These are phyloP conservation scores for Malassezia pachydermatis DNA, from an alignment of 1,284 basidiomycete genomes.

Conservation along the genomic window DNA sequence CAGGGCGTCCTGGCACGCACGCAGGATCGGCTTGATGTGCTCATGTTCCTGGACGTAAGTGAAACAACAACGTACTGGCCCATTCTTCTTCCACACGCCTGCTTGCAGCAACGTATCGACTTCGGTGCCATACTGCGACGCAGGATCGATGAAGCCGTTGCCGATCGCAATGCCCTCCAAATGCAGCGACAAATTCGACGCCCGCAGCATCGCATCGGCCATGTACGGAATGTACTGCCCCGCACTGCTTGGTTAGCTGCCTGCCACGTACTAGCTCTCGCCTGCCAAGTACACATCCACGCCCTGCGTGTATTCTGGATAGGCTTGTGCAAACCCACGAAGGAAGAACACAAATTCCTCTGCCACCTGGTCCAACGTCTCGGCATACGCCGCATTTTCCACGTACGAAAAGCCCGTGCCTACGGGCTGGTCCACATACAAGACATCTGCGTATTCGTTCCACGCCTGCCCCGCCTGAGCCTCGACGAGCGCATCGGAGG, in stretches of 20 bases:
- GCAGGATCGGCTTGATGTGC: conserved; percentile 51
- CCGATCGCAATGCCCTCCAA: conserved; percentile 81
- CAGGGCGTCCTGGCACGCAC: conserved; percentile 56
- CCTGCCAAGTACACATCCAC: conserved; percentile 48
- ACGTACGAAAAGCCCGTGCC: conserved; percentile 89
- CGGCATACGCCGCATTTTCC: conserved; percentile 72
- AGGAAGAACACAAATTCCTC: conserved; percentile 74
- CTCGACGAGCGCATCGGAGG: conserved; percentile 65
- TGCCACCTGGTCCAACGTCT: conserved; percentile 59
- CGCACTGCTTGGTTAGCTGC: conserved; percentile 13
- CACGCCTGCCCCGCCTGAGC: conserved; percentile 68
- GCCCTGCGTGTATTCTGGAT: conserved; percentile 65
- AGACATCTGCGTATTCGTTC: conserved; percentile 96
- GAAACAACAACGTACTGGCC: no score
- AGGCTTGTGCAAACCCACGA: conserved; percentile 73
- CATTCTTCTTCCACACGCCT: conserved; percentile 64
- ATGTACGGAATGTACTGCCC: conserved; percentile 49
- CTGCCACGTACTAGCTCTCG: conserved; percentile 11
- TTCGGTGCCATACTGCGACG: conserved; percentile 78
- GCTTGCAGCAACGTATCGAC: conserved; percentile 75
- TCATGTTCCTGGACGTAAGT: no score
- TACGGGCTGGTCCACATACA: conserved; percentile 93
- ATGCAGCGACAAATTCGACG: conserved; percentile 54
- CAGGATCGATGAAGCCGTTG: conserved; percentile 92
- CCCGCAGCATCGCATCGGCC: conserved; percentile 67